Percentiles rank a stretch among this genome's conserved stretches.
phyloP scores from a whole-genome alignment of 2,329 filamentous ascomycete genomes.

The Fusarium sp. region DNA sequence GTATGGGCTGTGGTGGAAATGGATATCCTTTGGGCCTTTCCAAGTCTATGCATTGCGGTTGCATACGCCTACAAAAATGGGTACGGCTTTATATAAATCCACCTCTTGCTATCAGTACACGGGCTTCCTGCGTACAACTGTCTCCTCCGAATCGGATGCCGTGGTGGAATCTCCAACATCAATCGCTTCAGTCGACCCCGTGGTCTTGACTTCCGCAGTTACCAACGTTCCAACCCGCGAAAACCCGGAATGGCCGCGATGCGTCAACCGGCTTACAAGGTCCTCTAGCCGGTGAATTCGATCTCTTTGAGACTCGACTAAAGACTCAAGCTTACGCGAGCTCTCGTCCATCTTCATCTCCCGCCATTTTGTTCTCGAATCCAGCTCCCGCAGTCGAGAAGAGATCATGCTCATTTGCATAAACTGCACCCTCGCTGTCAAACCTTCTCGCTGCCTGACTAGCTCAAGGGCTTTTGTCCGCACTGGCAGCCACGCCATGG shows the following conservation, averaged over 20 bases:
- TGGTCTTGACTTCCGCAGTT: conserved; percentile 23
- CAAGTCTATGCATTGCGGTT: conserved; percentile 62
- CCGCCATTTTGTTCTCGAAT: conserved; percentile 51
- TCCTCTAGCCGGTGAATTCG: conserved; percentile 43
- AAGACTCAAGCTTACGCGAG: conserved; percentile 42
- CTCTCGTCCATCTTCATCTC: conserved; percentile 50
- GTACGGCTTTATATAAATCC: conserved; percentile 57
- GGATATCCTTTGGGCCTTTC: conserved; percentile 74
- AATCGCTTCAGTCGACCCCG: conserved; percentile 13
- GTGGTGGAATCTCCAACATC: conserved; percentile 24
- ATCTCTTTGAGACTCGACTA: conserved; percentile 47
- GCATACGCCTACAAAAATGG: conserved; percentile 64
- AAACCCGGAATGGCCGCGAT: conserved; percentile 21
- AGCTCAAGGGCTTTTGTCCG: conserved; percentile 61
- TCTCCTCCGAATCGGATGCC: conserved; percentile 7
- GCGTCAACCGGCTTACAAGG: conserved; percentile 32
- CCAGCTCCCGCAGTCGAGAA: conserved; percentile 56
- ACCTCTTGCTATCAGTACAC: neutral
- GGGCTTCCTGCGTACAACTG: neutral
- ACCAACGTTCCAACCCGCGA: conserved; percentile 33
- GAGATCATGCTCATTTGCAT: conserved; percentile 64
- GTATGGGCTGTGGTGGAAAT: conserved; percentile 94
- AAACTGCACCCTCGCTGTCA: conserved; percentile 61
- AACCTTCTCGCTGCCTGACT: conserved; percentile 60
- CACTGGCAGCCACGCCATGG: conserved; percentile 61